Evolutionary conservation across 495 filamentous ascomycete genomes (phyloP).

Genomic region (Xylaria flabelliformis): DNA sequence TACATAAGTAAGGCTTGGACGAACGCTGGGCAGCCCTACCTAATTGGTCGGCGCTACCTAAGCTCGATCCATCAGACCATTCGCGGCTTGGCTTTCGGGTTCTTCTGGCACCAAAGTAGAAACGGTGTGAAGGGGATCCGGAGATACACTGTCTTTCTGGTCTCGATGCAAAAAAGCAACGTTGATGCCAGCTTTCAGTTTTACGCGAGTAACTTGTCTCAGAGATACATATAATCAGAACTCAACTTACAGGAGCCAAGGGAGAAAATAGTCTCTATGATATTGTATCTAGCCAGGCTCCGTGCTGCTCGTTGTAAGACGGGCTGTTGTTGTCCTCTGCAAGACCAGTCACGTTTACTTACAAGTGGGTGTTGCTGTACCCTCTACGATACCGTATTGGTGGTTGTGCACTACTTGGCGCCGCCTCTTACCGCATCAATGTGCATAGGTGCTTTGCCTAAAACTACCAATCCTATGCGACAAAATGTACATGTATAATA

Average conservation of each 20-base stretch:
- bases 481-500: not conserved
- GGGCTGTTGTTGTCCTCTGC: not conserved
- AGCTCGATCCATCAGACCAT: slow-evolving; percentile 20
- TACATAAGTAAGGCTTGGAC: slow-evolving; percentile 15
- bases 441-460: not conserved
- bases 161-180: not conserved
- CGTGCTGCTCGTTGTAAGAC: not conserved
- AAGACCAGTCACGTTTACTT: not conserved
- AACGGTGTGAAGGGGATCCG: not conserved
- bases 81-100: slow-evolving; percentile 25
- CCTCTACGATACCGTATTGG: not conserved
- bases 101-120: not conserved
- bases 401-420: slow-evolving; percentile 8
- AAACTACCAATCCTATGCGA: not conserved
- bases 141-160: not conserved
- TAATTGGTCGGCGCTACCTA: slow-evolving; percentile 18
- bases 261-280: not conserved
- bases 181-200: not conserved
- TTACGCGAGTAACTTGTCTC: not conserved
- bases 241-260: not conserved
- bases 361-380: not conserved
- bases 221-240: not conserved
- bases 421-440: not conserved
- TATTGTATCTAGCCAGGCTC: not conserved
- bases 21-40: slow-evolving; percentile 17